These are phyloP conservation scores for Chlorella sp. DNA, from an alignment of 139 green algal genomes.

Conservation along the genomic window DNA sequence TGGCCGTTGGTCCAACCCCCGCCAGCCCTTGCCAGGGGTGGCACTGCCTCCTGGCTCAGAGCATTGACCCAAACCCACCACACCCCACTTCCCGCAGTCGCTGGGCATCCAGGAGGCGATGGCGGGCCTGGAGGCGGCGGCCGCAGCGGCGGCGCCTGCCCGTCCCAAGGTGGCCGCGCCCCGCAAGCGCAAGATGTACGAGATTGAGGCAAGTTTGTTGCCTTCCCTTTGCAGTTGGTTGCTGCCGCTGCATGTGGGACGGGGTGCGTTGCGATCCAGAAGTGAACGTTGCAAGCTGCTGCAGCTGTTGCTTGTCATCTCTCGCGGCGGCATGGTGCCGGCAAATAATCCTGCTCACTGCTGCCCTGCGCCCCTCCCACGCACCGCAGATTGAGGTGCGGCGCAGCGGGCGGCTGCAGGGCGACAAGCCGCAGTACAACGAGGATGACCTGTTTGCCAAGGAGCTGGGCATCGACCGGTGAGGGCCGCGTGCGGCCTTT, in stretches of 20 bases:
- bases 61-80: not conserved
- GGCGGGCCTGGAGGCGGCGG: constrained; percentile 2
- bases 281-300: no score
- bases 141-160: not conserved
- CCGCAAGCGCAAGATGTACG: constrained; percentile 44
- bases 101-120: constrained; percentile 38
- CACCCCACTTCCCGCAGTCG: constrained; percentile 23
- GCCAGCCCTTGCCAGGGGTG: no score
- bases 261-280: no score
- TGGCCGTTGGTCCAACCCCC: no score
- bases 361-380: not conserved
- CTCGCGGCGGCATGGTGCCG: no score
- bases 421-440: constrained; percentile 9
- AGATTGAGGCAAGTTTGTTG: not conserved
- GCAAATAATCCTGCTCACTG: no score
- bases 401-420: constrained; percentile 32
- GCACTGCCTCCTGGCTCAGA: no score
- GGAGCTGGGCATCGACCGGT: constrained; percentile 42
- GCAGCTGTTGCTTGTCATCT: no score
- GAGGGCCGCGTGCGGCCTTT: no score
- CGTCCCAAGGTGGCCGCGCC: not conserved
- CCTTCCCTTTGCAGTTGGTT: no score
- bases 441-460: constrained; percentile 38
- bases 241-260: no score
- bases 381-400: constrained; percentile 27